Base-by-base conservation (phyloP, 495 filamentous ascomycete genomes). In the Xylaria telfairii region DNA sequence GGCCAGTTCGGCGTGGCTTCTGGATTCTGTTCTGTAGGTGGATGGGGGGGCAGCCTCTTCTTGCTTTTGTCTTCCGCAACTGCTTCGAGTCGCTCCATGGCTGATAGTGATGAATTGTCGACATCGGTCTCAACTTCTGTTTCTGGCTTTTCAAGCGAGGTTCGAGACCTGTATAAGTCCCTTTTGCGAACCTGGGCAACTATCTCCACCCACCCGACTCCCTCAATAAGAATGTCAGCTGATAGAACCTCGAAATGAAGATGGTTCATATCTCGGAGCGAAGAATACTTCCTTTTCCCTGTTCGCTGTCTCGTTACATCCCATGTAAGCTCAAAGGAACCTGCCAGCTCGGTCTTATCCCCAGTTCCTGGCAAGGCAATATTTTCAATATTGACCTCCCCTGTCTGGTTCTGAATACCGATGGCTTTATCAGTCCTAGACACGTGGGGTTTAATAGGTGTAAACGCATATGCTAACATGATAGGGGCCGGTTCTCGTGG, bases 151-250 rank as follows among this genome's bases (percentile, higher is more conserved):
- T 73, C 71, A 59, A 61, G n/a, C 28, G 41, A 57, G 62, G 64
- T 47, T 59, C 53, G 69, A 24, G 68, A 57, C 54, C 42, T 26
- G 26, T 69, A 78, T 61, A 87, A 69, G 32, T 80, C 74, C 73
- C 72, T 87, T 30, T 85, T 87, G 28, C 95, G 89, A 9, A 96
- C 86, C 79, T 98, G 95, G 17, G 90, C 89, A 7, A 88, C 90
- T 24, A 99, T 79, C 78, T 99, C 96, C 9, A 99, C 86, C 95
- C 96, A 99, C 3, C 96, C 96, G 49, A 90, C 90, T 24, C 95
- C 93, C 73, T 97, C 94, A 44, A 99, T 90, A 9, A 99, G 82
- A 46, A 99, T 88, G 77, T 99, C 96, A 0, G 91, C 86, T 7
- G 90, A 86, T 65, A 95, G 83, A 4, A 98, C 88, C 12, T 84